A percentile compares a stretch with the other conserved stretches of the same genome.
These are phyloP conservation scores for Leishmania tarentolae DNA, from an alignment of 208 protist species.

Conservation along the genomic window DNA sequence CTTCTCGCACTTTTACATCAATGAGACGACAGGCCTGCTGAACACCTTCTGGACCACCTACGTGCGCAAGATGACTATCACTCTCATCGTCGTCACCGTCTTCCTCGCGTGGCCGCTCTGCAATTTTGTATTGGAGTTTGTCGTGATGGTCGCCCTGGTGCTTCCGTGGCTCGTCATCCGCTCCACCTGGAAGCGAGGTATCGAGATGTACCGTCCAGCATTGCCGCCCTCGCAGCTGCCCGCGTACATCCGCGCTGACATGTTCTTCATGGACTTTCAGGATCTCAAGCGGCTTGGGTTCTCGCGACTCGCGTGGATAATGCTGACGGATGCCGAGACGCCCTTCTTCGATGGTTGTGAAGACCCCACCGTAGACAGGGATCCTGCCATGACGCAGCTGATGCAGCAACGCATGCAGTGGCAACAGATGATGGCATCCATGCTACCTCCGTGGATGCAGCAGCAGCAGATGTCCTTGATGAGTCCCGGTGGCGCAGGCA, in stretches of 20 bases:
- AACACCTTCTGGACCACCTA: constrained; percentile 63
- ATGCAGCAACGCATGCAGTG: constrained; percentile 49
- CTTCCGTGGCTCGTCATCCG: constrained; percentile 77
- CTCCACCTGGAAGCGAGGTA: constrained; percentile 55
- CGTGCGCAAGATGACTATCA: constrained; percentile 44
- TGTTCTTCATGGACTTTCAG: constrained; percentile 89
- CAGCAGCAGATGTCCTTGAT: constrained; percentile 11
- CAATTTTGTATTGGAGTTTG: constrained; percentile 64
- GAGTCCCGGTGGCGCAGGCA: constrained; percentile 15
- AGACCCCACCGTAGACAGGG: constrained; percentile 60
- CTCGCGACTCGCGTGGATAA: constrained; percentile 67
- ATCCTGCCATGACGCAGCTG: constrained; percentile 68
- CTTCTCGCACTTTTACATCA: constrained; percentile 57
- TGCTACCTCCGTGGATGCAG: constrained; percentile 35
- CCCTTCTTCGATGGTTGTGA: constrained; percentile 60
- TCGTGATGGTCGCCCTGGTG: constrained; percentile 56
- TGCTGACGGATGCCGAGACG: constrained; percentile 59
- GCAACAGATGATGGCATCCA: constrained; percentile 42
- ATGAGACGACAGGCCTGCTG: constrained; percentile 47
- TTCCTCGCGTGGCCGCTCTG: constrained; percentile 83
- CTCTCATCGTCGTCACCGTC: constrained; percentile 62
- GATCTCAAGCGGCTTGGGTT: constrained; percentile 77
- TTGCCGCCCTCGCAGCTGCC: constrained; percentile 73
- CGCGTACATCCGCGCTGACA: constrained; percentile 78
- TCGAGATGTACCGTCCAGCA: constrained; percentile 65